These are phyloP conservation scores for Termitomyces sp. DNA, from an alignment of 768 basidiomycete species.

Conservation along the genomic window DNA sequence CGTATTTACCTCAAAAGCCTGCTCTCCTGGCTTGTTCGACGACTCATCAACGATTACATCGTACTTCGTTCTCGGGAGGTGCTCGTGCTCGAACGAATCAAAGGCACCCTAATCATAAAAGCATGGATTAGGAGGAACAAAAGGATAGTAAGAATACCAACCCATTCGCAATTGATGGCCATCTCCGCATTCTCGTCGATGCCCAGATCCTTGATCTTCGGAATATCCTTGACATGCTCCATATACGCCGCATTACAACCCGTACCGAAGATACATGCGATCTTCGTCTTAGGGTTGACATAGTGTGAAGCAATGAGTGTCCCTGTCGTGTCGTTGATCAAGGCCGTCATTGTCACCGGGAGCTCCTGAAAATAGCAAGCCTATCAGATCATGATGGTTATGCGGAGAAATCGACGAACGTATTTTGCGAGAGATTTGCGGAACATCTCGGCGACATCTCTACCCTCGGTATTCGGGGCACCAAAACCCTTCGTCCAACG, in stretches of 20 bases:
- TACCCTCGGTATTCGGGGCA: conserved; percentile 85
- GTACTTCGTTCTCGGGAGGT: conserved; percentile 93
- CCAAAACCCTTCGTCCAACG: conserved; percentile 99
- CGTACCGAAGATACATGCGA: conserved; percentile 96
- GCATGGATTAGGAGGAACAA: not conserved
- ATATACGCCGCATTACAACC: conserved; percentile 99
- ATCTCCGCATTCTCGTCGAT: conserved; percentile 67
- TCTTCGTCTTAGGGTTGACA: conserved; percentile 85
- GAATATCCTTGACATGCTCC: conserved; percentile 83
- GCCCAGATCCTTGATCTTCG: conserved; percentile 78
- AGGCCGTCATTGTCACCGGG: conserved; percentile 77
- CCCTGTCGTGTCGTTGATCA: conserved; percentile 98
- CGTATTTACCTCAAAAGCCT: conserved; percentile 76
- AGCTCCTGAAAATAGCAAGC: conserved; percentile 50
- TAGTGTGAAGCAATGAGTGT: conserved; percentile 97
- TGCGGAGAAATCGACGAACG: conserved; percentile 41
- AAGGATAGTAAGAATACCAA: conserved; percentile 25
- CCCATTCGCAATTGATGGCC: conserved; percentile 98
- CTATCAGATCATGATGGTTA: not conserved
- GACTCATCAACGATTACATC: conserved; percentile 88
- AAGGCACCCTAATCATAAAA: conserved; percentile 75
- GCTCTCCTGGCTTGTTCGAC: conserved; percentile 96
- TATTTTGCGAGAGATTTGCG: conserved; percentile 71
- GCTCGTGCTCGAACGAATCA: conserved; percentile 92
- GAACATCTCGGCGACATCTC: conserved; percentile 94